phyloP scores from a whole-genome alignment of 495 filamentous ascomycete species.

The Penicillium robsamsonii region DNA sequence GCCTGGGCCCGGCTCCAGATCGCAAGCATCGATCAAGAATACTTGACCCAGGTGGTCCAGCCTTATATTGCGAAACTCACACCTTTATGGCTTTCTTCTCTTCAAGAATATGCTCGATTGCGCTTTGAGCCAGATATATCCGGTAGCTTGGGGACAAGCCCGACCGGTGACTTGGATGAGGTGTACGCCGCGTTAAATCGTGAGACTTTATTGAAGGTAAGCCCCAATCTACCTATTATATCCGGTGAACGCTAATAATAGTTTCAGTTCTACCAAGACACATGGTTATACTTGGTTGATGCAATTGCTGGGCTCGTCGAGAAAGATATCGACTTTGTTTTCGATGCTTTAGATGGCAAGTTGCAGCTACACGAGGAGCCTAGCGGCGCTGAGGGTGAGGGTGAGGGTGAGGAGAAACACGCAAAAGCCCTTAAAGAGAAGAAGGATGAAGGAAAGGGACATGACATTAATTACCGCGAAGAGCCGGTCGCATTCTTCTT shows the following conservation, averaged over 20 bases:
- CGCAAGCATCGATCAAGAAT: constrained; percentile 88
- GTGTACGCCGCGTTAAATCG: constrained; percentile 93
- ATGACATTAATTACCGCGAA: constrained; percentile 93
- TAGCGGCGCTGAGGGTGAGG: constrained; percentile 41
- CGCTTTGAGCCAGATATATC: constrained; percentile 97
- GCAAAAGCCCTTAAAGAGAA: constrained; percentile 41
- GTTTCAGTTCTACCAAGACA: constrained; percentile 86
- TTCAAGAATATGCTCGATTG: constrained; percentile 90
- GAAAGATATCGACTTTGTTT: constrained; percentile 95
- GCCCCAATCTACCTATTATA: background rate
- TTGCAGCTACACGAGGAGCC: constrained; percentile 24
- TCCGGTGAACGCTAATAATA: constrained; percentile 20
- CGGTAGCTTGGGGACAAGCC: constrained; percentile 68
- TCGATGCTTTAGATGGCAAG: constrained; percentile 92
- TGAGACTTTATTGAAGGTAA: constrained; percentile 79
- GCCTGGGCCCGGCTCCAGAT: constrained; percentile 99
- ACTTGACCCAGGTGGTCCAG: constrained; percentile 82
- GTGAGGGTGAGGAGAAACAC: constrained; percentile 50
- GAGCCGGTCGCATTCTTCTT: constrained; percentile 99
- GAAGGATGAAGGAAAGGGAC: constrained; percentile 51
- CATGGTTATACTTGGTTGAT: constrained; percentile 94
- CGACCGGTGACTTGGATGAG: constrained; percentile 76
- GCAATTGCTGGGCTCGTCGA: constrained; percentile 97
- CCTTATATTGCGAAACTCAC: constrained; percentile 87
- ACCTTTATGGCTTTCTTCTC: constrained; percentile 87